phyloP scores from a whole-genome alignment of 345 rosid genomes.

The Populus pruinosa region DNA sequence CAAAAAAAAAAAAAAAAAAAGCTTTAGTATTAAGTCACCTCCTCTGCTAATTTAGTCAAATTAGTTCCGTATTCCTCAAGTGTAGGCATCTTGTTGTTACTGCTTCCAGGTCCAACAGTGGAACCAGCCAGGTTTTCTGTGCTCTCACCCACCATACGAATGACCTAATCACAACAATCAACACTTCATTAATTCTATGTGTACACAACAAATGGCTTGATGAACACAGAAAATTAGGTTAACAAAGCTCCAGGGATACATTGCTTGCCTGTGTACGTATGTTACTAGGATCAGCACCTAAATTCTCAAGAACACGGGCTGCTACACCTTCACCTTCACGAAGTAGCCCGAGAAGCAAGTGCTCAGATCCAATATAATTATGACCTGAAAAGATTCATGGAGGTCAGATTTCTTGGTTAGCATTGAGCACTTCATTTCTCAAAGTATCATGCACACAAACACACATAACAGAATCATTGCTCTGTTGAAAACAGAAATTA shows the following conservation, averaged over 20 bases:
- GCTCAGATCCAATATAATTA: conserved; percentile 98
- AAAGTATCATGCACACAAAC: background rate
- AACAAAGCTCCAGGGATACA: background rate
- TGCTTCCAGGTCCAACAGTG: conserved; percentile 68
- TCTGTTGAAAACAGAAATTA: background rate
- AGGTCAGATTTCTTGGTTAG: background rate
- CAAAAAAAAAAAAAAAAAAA: conserved; percentile 1
- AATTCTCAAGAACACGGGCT: conserved; percentile 94
- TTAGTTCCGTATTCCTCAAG: conserved; percentile 98
- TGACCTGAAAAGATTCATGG: conserved; percentile 54
- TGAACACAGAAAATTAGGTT: background rate
- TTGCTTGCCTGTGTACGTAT: conserved; percentile 88
- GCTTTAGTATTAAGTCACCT: conserved; percentile 39
- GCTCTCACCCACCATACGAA: conserved; percentile 98
- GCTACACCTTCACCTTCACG: conserved; percentile 99
- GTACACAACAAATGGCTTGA: background rate
- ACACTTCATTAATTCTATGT: background rate
- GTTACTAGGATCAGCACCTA: conserved; percentile 86
- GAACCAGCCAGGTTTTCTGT: conserved; percentile 69
- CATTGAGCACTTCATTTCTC: background rate
- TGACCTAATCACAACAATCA: conserved; percentile 52
- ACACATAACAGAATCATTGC: background rate
- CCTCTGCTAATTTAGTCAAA: conserved; percentile 94
- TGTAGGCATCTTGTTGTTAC: conserved; percentile 91
- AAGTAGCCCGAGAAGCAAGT: conserved; percentile 89